These are phyloP conservation scores for Backusella macrospora DNA, from an alignment of 192 early-diverging fungal genomes.

Conservation along the genomic window DNA sequence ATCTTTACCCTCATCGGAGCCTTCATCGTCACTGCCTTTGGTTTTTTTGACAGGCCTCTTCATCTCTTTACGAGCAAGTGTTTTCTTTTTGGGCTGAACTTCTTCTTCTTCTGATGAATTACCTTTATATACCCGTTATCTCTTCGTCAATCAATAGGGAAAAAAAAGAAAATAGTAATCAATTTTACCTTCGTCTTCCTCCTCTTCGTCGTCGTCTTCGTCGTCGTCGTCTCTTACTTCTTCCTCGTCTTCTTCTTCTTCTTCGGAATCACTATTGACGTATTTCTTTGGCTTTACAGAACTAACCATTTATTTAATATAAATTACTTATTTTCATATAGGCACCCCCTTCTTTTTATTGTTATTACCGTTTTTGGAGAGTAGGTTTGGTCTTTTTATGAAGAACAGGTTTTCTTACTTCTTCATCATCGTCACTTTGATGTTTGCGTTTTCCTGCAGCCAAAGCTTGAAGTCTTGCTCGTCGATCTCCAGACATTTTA, in stretches of 20 bases:
- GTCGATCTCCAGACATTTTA: constrained; percentile 24
- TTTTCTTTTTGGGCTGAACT: constrained; percentile 8
- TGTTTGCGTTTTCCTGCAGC: constrained; percentile 18
- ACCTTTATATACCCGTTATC: background rate
- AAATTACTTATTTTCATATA: no score
- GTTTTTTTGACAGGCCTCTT: constrained; percentile 14
- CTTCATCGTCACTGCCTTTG: constrained; percentile 37
- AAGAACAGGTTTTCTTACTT: background rate
- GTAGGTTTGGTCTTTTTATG: background rate
- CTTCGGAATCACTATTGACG: constrained; percentile 23
- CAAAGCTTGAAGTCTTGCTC: constrained; percentile 23
- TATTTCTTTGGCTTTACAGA: constrained; percentile 16
- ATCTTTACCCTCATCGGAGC: constrained; percentile 43
- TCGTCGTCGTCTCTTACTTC: no score
- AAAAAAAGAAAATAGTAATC: background rate
- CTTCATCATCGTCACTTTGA: constrained; percentile 19
- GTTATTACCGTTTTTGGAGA: background rate
- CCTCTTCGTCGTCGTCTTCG: constrained; percentile 40
- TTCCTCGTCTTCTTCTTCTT: constrained; percentile 22
- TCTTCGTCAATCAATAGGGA: constrained; percentile 20
- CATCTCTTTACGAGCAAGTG: constrained; percentile 8
- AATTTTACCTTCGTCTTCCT: constrained; percentile 24
- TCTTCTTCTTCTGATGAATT: constrained; percentile 18
- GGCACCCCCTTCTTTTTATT: no score
- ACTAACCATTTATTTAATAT: no score